Evolutionary conservation across 805 yeast species (phyloP), one percentile per base, ranked within the genome.

Genomic region (Teunomyces lycoperdinae): DNA sequence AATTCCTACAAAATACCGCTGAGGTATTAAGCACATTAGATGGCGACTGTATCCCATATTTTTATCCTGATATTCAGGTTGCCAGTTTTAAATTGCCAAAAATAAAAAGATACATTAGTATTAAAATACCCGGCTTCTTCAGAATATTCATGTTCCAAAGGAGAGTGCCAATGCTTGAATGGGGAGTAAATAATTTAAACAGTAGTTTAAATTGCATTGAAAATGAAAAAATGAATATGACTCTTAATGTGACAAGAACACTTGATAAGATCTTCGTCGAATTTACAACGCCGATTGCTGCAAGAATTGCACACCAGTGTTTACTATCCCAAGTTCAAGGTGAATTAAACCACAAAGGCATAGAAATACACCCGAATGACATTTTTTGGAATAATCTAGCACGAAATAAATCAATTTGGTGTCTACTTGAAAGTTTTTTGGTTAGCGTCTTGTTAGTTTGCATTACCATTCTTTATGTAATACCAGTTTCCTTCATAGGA

Each of bases 401-500:
- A 3, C 55, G 69, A 10, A 64, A 63, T 26, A 73, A 68, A 47
- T 68, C 73, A 16, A 53, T 68, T 51, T 55, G 71, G 2, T 62
- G 61, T 9, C 64, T 67, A 13, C 17, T 73, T 0, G 74, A 81
- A 57, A 65, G 68, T 11, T 59, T 71, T 2, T 33, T 73, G 4
- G 83, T 85, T 0, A 76, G 74, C 26, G 42, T 76, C 3, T 32
- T 78, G 11, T 72, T 82, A 46, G 61, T 80, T 7, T 50, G 73
- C 1, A 67, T 88, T 1, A 82, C 85, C 4, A 52, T 75, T 3
- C 60, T 67, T 35, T 90, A 96, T 84, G 87, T 89, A 1, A 63
- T 89, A 1, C 97, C 97, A 0, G 92, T 89, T 1, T 89, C 96
- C 0, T 74, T 87, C 49, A 81, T 89, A 13, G 90, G 92, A 0